Conservation (phyloP, 306 rosid genomes). For the Castanopsis chinensis region DNA sequence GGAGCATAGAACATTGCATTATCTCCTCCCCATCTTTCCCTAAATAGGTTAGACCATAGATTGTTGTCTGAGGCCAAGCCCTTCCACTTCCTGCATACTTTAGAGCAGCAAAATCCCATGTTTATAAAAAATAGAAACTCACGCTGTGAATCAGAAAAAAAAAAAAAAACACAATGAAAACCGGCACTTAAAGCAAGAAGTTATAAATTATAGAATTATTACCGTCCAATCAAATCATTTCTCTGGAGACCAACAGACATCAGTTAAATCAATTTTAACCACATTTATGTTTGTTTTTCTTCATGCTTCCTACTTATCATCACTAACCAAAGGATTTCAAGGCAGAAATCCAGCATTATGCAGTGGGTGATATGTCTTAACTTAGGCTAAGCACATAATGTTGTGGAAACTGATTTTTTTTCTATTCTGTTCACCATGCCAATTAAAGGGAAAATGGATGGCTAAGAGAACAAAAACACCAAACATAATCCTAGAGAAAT, state of each 20-base stretch:
- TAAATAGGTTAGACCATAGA: constrained; percentile 63
- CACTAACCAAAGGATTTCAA: neutral
- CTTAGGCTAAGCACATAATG: neutral
- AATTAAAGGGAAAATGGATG: neutral
- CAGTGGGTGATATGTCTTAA: neutral
- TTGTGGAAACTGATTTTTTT: neutral
- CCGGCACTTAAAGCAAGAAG: neutral
- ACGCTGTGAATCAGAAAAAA: neutral
- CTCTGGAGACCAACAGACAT: neutral
- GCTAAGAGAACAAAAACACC: neutral
- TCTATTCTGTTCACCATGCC: neutral
- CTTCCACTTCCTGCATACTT: constrained; percentile 76
- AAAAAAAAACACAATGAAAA: neutral
- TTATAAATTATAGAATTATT: neutral
- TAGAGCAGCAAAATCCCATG: constrained; percentile 18
- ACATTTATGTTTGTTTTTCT: neutral
- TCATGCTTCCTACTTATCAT: neutral
- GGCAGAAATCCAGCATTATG: neutral
- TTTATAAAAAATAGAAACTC: neutral
- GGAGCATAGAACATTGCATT: constrained; percentile 54
- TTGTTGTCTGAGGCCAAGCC: constrained; percentile 47
- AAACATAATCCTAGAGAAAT: neutral
- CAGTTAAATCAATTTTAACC: neutral
- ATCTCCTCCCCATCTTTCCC: constrained; percentile 82
- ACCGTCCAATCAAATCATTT: too few relatives aligned